phyloP scores from a whole-genome alignment of 139 green algal genomes.

The Coccomyxa sp. region DNA sequence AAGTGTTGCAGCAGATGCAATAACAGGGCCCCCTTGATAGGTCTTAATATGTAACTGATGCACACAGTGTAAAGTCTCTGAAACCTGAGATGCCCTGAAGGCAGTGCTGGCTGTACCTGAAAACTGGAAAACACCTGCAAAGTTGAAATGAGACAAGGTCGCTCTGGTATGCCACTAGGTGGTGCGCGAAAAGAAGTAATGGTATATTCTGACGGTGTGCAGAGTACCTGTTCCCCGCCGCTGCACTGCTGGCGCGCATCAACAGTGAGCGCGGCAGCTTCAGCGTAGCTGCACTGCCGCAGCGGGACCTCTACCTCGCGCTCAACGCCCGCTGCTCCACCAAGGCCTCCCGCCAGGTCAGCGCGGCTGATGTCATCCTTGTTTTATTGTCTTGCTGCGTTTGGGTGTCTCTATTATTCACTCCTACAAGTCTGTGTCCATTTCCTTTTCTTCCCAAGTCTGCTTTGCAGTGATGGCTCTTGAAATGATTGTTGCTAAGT shows the following conservation, averaged over 20 bases:
- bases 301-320: not conserved
- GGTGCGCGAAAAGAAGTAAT: too few species aligned
- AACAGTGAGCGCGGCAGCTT: not conserved
- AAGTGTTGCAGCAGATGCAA: not conserved
- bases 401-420: not conserved
- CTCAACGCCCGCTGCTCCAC: slow-evolving; percentile 8
- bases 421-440: too few species aligned
- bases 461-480: too few species aligned
- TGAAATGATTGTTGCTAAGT: too few species aligned
- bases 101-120: too few species aligned
- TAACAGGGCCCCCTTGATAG: not conserved
- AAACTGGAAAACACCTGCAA: too few species aligned
- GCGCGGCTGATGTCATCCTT: not conserved
- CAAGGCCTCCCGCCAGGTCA: slow-evolving; percentile 3
- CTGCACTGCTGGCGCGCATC: slow-evolving; percentile 5
- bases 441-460: too few species aligned
- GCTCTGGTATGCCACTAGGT: too few species aligned
- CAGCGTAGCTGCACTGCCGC: not conserved
- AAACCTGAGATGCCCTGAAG: too few species aligned
- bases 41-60: too few species aligned
- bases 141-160: too few species aligned
- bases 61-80: too few species aligned
- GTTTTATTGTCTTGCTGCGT: not conserved
- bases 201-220: not conserved
- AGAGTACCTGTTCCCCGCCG: slow-evolving; percentile 54